Evolutionary conservation across 1,139 yeast species (phyloP).

Genomic region (Candida tetrigidarum): DNA sequence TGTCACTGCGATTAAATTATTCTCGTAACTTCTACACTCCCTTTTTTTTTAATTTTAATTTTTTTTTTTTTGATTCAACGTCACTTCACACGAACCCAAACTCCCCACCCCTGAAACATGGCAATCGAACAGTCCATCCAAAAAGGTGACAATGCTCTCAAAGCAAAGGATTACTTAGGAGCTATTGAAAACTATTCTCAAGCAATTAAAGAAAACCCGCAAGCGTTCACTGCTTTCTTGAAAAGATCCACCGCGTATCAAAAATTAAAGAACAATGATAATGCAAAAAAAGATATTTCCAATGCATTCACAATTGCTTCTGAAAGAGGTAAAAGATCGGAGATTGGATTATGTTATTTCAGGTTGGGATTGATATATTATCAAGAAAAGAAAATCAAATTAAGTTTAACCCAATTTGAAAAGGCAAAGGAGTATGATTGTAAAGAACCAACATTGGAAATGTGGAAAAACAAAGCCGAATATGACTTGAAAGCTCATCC

Average conservation of each 20-base stretch:
- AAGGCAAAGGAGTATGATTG: conserved; percentile 53
- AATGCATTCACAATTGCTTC: conserved; percentile 60
- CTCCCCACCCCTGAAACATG: conserved; percentile 26
- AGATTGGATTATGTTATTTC: conserved; percentile 63
- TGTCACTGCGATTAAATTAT: too few species aligned
- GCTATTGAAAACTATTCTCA: conserved; percentile 36
- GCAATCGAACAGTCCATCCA: conserved; percentile 43
- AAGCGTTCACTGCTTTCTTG: conserved; percentile 55
- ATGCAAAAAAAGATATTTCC: conserved; percentile 57
- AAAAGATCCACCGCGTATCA: conserved; percentile 61
- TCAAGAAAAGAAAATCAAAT: conserved; percentile 46
- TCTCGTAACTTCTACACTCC: background rate
- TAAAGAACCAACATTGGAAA: conserved; percentile 48
- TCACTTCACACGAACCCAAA: background rate
- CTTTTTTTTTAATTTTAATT: too few species aligned
- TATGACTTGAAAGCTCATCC: conserved; percentile 34
- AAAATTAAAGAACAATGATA: conserved; percentile 51
- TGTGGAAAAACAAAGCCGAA: conserved; percentile 56
- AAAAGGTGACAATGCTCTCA: conserved; percentile 37
- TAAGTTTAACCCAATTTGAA: conserved; percentile 53
- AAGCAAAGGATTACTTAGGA: conserved; percentile 37
- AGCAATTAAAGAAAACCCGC: conserved; percentile 44
- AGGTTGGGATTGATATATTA: conserved; percentile 58
- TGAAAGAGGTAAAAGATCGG: conserved; percentile 51
- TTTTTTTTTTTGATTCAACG: too few species aligned